A percentile compares a stretch with the other conserved stretches of the same genome.
These are phyloP conservation scores for Rosa persica DNA, from an alignment of 306 rosid genomes.

Conservation along the genomic window DNA sequence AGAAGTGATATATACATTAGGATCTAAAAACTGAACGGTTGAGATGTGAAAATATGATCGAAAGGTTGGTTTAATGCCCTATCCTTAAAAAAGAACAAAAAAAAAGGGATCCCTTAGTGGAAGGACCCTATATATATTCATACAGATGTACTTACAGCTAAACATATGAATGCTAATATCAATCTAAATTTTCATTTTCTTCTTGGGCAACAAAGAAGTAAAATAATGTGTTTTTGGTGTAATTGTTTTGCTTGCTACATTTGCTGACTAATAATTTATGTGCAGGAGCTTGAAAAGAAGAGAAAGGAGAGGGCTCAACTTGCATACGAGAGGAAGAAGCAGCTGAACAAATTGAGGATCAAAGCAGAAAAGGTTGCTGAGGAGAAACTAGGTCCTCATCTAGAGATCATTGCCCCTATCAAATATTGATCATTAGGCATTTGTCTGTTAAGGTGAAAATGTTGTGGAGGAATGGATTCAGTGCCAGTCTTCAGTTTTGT, in stretches of 20 bases:
- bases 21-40: too few species aligned
- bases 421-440: conserved; percentile 41
- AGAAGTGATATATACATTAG: too few species aligned
- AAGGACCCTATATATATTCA: not conserved
- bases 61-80: too few species aligned
- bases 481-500: conserved; percentile 19
- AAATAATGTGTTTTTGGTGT: not conserved
- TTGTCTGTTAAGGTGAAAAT: not conserved
- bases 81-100: too few species aligned
- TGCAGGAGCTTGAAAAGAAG: conserved; percentile 72
- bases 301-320: conserved; percentile 64
- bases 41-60: too few species aligned
- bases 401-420: conserved; percentile 60
- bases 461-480: conserved; percentile 17
- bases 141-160: not conserved
- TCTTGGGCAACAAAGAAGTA: not conserved
- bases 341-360: conserved; percentile 58
- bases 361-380: conserved; percentile 67
- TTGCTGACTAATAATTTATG: not conserved
- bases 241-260: not conserved
- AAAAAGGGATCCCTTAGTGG: too few species aligned
- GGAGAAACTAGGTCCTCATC: conserved; percentile 64
- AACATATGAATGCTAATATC: not conserved
- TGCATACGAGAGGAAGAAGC: conserved; percentile 77
- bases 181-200: not conserved